Conservation (phyloP, 192 early-diverging fungal species). For the Chytriomyces sp. region DNA sequence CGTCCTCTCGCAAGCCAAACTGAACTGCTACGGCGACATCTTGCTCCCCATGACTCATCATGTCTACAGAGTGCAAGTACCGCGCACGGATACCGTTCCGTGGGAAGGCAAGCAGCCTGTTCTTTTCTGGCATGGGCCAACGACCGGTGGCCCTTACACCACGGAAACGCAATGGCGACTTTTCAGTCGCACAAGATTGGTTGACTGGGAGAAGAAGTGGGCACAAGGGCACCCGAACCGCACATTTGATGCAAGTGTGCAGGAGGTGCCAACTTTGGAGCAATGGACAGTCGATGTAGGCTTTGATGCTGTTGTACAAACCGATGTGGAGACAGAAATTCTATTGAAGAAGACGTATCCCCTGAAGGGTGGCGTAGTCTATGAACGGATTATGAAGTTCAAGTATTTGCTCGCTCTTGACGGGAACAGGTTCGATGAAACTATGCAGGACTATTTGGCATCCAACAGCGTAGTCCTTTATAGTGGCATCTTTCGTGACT, state of each 20-base stretch:
- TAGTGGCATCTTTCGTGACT: slow-evolving; percentile 6
- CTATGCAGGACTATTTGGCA: neutral
- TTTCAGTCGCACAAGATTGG: too few species aligned
- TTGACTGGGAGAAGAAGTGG: too few species aligned
- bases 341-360: neutral
- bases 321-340: too few species aligned
- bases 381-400: neutral
- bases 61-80: neutral
- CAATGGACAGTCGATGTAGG: too few species aligned
- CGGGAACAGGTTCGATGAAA: neutral
- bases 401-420: slow-evolving; percentile 8
- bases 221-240: too few species aligned
- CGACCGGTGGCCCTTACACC: too few species aligned
- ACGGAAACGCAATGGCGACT: too few species aligned
- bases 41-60: neutral
- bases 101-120: neutral
- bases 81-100: neutral
- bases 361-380: neutral
- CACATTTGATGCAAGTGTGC: too few species aligned
- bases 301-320: too few species aligned
- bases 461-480: neutral
- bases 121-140: neutral
- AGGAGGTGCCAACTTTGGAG: too few species aligned
- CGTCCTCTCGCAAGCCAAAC: neutral
- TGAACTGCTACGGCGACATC: neutral